A percentile compares a stretch with the other conserved stretches of the same genome.
Conservation (phyloP, 164 flowering plant genomes). For the grape (Vitis vinifera) region ASM3070453v1 NC_081819.1:17437501-17438000, state of each 20-base stretch:
- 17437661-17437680: too few species aligned
- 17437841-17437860: conserved; percentile 72
- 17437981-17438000: neutral
- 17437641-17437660: too few species aligned
- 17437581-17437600: too few species aligned
- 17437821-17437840: conserved; percentile 87
- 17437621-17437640: too few species aligned
- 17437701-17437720: too few species aligned
- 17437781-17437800: neutral
- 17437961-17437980: neutral
- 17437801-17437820: conserved; percentile 8
- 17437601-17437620: too few species aligned
- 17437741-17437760: neutral
- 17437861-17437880: conserved; percentile 85
- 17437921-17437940: neutral
- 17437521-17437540: too few species aligned
- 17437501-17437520: too few species aligned
- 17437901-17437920: neutral
- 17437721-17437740: too few species aligned
- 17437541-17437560: too few species aligned
- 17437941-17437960: neutral
- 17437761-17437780: neutral
- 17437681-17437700: too few species aligned
- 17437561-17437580: too few species aligned
- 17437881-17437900: conserved; percentile 14